A percentile compares a stretch with the other conserved stretches of the same genome.
phyloP scores from a whole-genome alignment of 2,329 filamentous ascomycete species.

The Ustulina deusta region DNA sequence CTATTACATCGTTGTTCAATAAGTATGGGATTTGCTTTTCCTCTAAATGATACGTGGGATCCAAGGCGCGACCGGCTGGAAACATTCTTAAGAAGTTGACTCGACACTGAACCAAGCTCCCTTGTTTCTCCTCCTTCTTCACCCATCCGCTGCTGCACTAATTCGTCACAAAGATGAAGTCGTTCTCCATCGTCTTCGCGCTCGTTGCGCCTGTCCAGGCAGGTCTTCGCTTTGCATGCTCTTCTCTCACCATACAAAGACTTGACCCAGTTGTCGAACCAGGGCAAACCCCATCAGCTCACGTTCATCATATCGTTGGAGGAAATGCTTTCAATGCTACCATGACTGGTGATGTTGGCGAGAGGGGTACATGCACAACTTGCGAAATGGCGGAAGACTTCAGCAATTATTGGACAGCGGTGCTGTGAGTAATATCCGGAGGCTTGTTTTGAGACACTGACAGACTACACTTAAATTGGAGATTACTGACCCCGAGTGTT shows the following conservation, averaged over 20 bases:
- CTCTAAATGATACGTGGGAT: background rate
- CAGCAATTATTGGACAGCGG: conserved; percentile 52
- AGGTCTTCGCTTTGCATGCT: conserved; percentile 50
- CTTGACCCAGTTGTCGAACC: conserved; percentile 50
- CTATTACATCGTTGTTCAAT: conserved; percentile 24
- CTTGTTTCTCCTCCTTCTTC: conserved; percentile 16
- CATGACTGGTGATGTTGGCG: conserved; percentile 49
- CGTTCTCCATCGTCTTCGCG: conserved; percentile 43
- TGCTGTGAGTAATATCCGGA: conserved; percentile 37
- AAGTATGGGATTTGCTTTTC: conserved; percentile 4
- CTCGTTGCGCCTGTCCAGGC: conserved; percentile 48
- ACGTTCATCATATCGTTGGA: conserved; percentile 51
- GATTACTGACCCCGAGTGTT: background rate
- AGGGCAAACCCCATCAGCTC: conserved; percentile 46
- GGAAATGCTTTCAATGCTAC: conserved; percentile 51
- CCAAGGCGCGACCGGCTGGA: background rate
- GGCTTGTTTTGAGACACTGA: background rate
- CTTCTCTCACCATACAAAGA: conserved; percentile 49
- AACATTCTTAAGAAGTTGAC: conserved; percentile 21
- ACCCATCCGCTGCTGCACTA: conserved; percentile 4
- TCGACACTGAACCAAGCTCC: conserved; percentile 20
- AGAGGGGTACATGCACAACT: conserved; percentile 49
- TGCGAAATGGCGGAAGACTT: conserved; percentile 50
- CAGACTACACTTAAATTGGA: background rate
- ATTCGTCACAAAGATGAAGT: conserved; percentile 46